A percentile compares a stretch with the other conserved stretches of the same genome.
These are phyloP conservation scores for Xerocomus minutiporus DNA, from an alignment of 1,284 basidiomycete species.

Conservation along the genomic window DNA sequence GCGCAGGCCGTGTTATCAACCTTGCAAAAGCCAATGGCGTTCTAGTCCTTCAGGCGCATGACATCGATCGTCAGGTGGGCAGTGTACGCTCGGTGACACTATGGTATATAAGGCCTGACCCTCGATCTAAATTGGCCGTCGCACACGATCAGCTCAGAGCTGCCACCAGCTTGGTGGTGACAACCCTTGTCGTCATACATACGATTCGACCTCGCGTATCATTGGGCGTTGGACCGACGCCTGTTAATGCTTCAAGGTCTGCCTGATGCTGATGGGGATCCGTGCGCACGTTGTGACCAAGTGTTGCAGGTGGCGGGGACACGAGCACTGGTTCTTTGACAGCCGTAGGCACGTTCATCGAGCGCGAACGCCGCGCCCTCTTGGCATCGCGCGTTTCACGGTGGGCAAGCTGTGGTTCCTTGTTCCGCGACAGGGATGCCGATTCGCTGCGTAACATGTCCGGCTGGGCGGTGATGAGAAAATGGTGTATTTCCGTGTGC, in stretches of 20 bases:
- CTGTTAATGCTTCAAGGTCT: constrained; percentile 14
- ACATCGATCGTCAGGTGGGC: constrained; percentile 14
- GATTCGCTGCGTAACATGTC: background rate
- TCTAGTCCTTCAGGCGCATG: background rate
- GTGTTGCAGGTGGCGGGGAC: constrained; percentile 1
- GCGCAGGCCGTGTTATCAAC: background rate
- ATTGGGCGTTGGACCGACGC: background rate
- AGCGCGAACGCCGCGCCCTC: background rate
- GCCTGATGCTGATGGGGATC: constrained; percentile 7
- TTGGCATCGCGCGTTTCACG: background rate
- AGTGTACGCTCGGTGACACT: constrained; percentile 11
- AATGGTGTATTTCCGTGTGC: background rate
- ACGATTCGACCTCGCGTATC: background rate
- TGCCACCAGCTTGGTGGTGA: constrained; percentile 11
- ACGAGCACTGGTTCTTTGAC: constrained; percentile 9
- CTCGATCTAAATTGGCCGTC: background rate
- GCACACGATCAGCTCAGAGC: constrained; percentile 12
- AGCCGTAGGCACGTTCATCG: constrained; percentile 7
- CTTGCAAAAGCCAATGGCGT: background rate
- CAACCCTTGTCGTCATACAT: constrained; percentile 4
- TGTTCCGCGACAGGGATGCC: background rate
- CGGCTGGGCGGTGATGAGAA: background rate
- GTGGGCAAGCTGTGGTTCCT: background rate
- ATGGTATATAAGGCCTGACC: constrained; percentile 1
- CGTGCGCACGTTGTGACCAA: background rate